Evolutionary conservation across 331 rosid genomes (phyloP), one percentile per base, ranked within the genome.

Genomic region (Acacia pycnantha): DNA sequence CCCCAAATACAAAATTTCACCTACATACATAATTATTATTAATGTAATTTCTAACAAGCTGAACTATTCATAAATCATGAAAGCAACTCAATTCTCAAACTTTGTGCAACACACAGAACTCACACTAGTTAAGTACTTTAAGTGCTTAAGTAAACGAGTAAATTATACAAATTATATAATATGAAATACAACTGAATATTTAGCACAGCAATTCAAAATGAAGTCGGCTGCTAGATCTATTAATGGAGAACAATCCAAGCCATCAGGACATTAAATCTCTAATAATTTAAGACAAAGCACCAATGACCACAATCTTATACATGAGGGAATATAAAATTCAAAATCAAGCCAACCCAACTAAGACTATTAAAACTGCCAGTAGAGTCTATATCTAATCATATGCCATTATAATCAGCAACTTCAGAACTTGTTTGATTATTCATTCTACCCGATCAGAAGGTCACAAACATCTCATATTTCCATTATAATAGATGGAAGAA

Each of bases 201-300:
- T 21, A 58, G n/a, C 46, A 80, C 19, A 40, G 8, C 7, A 16
- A 37, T 41, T 18, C 13, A 56, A 33, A 68, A 11, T 31, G 47
- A 50, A 72, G 24, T 62, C 5, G 11, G 62, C 72, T 22, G 43
- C 18, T 61, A 50, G 54, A 81, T 15, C 48, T 11, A 46, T 11
- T 35, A 37, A 76, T 51, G 18, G 64, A 40, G 76, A 27, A 74
- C 62, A 76, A 80, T 48, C 78, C 71, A 66, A 68, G 50, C 40
- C 62, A 75, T 27, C 27, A 5, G 33, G 62, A 27, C 44, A 62
- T 35, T 48, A 80, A 76, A 35, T 43, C 73, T 9, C 53, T 2
- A 59, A 58, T 68, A 59, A 56, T n/a, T 26, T 27, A 46, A 27
- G 22, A 41, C 7, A 35, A 43, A 59, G 54, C 22, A 4, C 27